Evolutionary conservation across 108 stramenopile genomes (phyloP).

Genomic region (Nitzschia sp.): DNA sequence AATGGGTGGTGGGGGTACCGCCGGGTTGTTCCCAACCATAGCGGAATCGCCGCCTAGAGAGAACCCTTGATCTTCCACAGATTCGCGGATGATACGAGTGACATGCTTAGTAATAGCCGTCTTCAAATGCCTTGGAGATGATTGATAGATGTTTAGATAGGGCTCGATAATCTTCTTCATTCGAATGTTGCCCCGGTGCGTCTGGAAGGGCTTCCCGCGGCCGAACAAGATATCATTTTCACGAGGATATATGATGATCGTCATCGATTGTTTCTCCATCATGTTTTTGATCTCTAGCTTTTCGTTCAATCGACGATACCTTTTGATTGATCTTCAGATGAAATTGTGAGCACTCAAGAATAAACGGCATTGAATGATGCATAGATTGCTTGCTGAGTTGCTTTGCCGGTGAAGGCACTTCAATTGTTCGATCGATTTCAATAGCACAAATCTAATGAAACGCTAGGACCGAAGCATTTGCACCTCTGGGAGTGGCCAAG

Average conservation of each 20-base stretch:
- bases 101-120: not conserved
- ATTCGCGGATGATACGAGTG: not conserved
- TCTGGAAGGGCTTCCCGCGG: not conserved
- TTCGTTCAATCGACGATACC: too few species aligned
- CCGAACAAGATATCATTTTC: slow-evolving; percentile 8
- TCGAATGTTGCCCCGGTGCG: not conserved
- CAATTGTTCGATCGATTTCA: too few species aligned
- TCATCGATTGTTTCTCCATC: too few species aligned
- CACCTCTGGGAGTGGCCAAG: too few species aligned
- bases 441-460: too few species aligned
- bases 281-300: too few species aligned
- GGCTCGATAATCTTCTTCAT: slow-evolving; percentile 1
- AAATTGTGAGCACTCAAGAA: too few species aligned
- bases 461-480: too few species aligned
- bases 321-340: too few species aligned
- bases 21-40: not conserved
- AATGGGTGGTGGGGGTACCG: not conserved
- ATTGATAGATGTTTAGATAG: not conserved
- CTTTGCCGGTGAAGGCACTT: too few species aligned
- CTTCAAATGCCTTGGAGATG: not conserved
- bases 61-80: not conserved
- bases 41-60: not conserved
- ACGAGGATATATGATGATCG: not conserved
- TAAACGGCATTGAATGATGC: too few species aligned
- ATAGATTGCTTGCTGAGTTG: too few species aligned